These are phyloP conservation scores for Paecilomyces formosus DNA, from an alignment of 2,329 filamentous ascomycete genomes.

Conservation along the genomic window DNA sequence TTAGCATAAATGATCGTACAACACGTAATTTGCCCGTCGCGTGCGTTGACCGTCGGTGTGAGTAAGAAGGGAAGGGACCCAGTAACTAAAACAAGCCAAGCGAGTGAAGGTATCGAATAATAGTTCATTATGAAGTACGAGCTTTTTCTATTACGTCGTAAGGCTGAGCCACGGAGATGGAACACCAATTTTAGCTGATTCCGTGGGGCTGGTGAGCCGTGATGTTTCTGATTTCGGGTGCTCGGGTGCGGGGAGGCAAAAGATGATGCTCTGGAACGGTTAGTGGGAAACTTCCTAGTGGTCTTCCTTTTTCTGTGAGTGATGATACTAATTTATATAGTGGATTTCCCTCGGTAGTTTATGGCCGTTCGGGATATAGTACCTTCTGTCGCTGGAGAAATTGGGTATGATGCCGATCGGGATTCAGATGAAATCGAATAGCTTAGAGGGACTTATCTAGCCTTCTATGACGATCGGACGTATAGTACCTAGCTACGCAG, in stretches of 20 bases:
- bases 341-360: neutral
- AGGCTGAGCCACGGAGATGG: neutral
- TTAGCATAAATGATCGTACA: neutral
- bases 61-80: neutral
- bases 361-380: neutral
- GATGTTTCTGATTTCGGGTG: neutral
- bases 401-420: neutral
- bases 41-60: neutral
- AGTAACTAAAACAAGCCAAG: neutral
- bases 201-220: neutral
- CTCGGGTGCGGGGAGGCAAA: neutral
- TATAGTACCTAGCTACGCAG: neutral
- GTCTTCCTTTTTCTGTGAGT: neutral
- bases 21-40: neutral
- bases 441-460: too few species aligned
- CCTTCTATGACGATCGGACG: neutral
- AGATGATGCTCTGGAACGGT: neutral
- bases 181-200: neutral
- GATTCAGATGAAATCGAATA: neutral
- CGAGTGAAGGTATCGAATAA: neutral
- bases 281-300: neutral
- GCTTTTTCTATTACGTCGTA: neutral
- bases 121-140: neutral
- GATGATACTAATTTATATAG: neutral
- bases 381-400: neutral